Base-by-base conservation (phyloP, 768 basidiomycete genomes). In the Hydnum rufescens region DNA sequence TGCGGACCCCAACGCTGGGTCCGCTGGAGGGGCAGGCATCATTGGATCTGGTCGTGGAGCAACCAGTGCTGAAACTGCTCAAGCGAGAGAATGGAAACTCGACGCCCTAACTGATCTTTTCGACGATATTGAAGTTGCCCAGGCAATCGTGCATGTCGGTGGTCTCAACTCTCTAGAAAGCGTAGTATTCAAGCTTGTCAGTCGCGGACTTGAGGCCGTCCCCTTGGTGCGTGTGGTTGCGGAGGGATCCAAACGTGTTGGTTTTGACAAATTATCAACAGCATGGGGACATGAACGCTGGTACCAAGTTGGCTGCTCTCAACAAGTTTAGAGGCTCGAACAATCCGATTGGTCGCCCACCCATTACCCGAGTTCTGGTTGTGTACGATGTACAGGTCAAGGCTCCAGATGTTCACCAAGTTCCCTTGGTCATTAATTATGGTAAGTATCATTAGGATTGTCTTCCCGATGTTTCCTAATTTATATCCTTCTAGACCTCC, bases 351-450 rank as follows among this genome's bases (percentile, higher is more conserved):
- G 74, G 79, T 68, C 73, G 84, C 53, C 80, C 80, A 54, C 64
- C 77, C 5, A 62, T 70, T 42, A 75, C 80, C 49, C 85, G 80
- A 64, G 76, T 89, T 30, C 72, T 99, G 52, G 81, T 99, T 39
- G 79, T 95, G 42, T 93, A 90, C 59, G 95, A 99, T 61, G 83
- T 92, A 32, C 84, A 82, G 63, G 77, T 96, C 60, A 95, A 96
- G 67, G 73, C 76, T 6, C 78, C 84, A 28, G 95, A 97, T 58
- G 75, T 93, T 51, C 75, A 82, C 2, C 88, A 90, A 63, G 76
- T 93, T 39, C 86, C 92, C 55, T 73, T 99, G 48, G 79, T 99
- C 59, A 80, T 99, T 68, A 97, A 97, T 66, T 97, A 93, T 64
- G 87, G 87, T 82, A 57, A 49, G 68, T 62, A 19, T 8, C 34